A percentile compares a stretch with the other conserved stretches of the same genome.
Evolutionary conservation across 352 stramenopile genomes (phyloP).

Genomic region (Globisporangium middletonii): DNA sequence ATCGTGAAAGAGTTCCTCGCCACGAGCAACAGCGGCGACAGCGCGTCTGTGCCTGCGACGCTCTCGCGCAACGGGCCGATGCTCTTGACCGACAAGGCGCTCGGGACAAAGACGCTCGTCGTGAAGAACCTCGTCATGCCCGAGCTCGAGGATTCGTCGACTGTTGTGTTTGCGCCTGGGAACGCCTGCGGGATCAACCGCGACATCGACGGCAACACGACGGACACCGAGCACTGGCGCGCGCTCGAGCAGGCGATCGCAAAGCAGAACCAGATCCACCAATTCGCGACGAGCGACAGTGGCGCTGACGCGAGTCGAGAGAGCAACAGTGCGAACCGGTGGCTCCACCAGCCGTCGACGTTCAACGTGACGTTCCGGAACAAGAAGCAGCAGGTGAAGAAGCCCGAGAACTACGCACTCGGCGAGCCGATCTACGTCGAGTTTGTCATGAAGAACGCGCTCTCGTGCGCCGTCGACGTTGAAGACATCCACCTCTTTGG

Average conservation of each 20-base stretch:
- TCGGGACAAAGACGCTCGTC: constrained; percentile 41
- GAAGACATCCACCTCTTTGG: constrained; percentile 78
- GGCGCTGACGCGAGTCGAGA: constrained; percentile 2
- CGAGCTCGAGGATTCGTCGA: constrained; percentile 77
- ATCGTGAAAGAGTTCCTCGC: constrained; percentile 78
- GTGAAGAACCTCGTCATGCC: constrained; percentile 74
- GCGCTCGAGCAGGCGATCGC: constrained; percentile 43
- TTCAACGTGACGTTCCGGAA: constrained; percentile 51
- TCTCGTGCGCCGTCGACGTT: constrained; percentile 79
- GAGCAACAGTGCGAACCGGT: constrained; percentile 19
- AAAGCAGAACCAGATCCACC: constrained; percentile 62
- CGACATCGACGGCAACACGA: constrained; percentile 60
- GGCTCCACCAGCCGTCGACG: constrained; percentile 40
- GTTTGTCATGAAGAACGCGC: constrained; percentile 84
- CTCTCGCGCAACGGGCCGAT: constrained; percentile 24
- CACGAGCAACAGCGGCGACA: constrained; percentile 10
- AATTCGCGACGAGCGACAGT: constrained; percentile 28
- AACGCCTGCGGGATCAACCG: constrained; percentile 69
- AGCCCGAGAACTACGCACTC: constrained; percentile 59
- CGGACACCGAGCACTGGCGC: constrained; percentile 54
- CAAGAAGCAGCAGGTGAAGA: constrained; percentile 33
- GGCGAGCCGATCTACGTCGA: constrained; percentile 82
- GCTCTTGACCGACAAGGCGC: constrained; percentile 14
- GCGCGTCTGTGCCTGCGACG: constrained; percentile 10
- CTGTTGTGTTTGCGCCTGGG: constrained; percentile 68